Conservation (phyloP, 139 green algal species). For the Coelastrella sp. region DNA sequence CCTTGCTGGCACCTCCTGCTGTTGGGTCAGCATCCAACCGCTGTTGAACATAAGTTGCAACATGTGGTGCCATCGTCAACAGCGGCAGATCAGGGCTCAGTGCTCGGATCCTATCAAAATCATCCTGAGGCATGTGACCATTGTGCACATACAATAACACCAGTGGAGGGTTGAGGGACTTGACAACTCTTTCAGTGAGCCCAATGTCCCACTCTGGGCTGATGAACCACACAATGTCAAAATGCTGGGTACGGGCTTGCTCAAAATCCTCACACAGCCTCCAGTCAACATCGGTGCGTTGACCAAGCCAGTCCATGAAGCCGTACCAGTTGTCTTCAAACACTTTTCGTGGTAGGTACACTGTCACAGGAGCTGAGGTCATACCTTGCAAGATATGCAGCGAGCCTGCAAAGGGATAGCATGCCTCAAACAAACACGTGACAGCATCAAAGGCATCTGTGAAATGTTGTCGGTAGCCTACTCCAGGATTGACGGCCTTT, state of each 20-base stretch:
- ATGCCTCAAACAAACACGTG: not conserved
- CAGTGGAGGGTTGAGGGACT: not conserved
- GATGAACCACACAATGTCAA: slow-evolving; percentile 40
- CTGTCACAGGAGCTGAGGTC: slow-evolving; percentile 11
- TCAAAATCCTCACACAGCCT: not conserved
- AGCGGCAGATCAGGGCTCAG: slow-evolving; percentile 17
- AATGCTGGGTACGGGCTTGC: not conserved
- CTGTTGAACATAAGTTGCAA: slow-evolving; percentile 17
- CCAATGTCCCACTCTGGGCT: slow-evolving; percentile 32
- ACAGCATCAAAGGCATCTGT: too few species aligned
- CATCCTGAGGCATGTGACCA: slow-evolving; percentile 30
- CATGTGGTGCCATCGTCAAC: slow-evolving; percentile 21
- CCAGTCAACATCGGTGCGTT: not conserved
- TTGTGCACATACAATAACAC: slow-evolving; percentile 37
- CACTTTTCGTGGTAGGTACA: slow-evolving; percentile 26
- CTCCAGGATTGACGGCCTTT: too few species aligned
- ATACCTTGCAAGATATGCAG: slow-evolving; percentile 25
- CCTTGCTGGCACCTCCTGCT: slow-evolving; percentile 5
- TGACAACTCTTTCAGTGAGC: not conserved
- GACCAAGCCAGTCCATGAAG: slow-evolving; percentile 37
- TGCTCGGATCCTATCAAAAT: not conserved
- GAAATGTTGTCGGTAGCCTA: too few species aligned
- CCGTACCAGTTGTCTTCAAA: slow-evolving; percentile 15
- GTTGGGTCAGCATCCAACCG: not conserved
- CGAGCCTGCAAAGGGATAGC: not conserved